phyloP scores from a whole-genome alignment of 1,284 basidiomycete genomes.

The Apiotrichum porosum region DNA sequence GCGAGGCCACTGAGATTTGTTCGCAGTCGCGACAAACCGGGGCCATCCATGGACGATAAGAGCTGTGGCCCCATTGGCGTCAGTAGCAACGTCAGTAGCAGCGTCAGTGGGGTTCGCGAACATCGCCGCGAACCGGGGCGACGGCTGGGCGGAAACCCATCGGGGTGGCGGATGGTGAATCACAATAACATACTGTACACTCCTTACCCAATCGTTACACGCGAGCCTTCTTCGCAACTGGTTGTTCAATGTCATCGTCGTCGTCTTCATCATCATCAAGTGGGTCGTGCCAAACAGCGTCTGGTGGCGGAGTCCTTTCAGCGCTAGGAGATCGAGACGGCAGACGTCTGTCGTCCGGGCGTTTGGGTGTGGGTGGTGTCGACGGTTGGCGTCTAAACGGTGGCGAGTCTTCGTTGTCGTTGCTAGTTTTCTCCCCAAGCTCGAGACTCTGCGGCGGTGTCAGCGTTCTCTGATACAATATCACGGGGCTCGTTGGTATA shows the following conservation, averaged over 20 bases:
- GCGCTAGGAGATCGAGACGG: slow-evolving; percentile 9
- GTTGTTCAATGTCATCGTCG: slow-evolving; percentile 2
- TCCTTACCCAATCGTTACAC: too few species aligned
- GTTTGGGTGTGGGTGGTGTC: slow-evolving; percentile 2
- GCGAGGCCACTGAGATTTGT: too few species aligned
- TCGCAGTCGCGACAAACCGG: too few species aligned
- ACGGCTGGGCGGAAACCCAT: too few species aligned
- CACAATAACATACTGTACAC: background rate
- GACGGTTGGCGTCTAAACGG: background rate
- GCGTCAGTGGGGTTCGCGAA: too few species aligned
- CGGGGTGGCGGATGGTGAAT: too few species aligned
- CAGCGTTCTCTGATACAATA: too few species aligned
- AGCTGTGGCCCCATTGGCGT: too few species aligned
- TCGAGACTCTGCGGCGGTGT: background rate
- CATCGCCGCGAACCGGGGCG: too few species aligned
- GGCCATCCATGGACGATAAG: too few species aligned
- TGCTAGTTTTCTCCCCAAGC: background rate
- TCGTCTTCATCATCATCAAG: slow-evolving; percentile 9
- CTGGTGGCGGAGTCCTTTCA: slow-evolving; percentile 4
- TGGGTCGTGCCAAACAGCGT: slow-evolving; percentile 10
- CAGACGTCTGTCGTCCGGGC: slow-evolving; percentile 1
- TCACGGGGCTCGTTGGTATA: too few species aligned
- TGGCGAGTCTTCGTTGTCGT: background rate
- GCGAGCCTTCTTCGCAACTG: background rate
- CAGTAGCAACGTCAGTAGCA: too few species aligned